A percentile compares a stretch with the other conserved stretches of the same genome.
phyloP scores from a whole-genome alignment of 148 eudicot species.

The Limonium bicolor region DNA sequence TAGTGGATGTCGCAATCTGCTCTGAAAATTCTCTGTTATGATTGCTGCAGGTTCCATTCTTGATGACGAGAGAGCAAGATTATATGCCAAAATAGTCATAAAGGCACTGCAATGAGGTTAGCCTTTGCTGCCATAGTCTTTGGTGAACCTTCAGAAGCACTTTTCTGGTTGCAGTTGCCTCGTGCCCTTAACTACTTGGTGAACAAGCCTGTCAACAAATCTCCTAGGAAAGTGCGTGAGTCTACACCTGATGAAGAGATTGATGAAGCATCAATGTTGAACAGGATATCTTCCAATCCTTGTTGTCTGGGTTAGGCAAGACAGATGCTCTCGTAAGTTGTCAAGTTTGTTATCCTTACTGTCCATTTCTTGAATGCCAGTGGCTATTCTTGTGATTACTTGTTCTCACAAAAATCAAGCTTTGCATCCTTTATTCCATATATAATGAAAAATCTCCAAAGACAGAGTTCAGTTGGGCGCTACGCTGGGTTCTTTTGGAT shows the following conservation, averaged over 20 bases:
- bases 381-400: too few relatives aligned
- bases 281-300: constrained; percentile 58
- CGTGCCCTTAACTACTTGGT: constrained; percentile 66
- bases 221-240: constrained; percentile 33
- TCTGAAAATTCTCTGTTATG: constrained; percentile 2
- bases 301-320: constrained; percentile 34
- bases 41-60: constrained; percentile 63
- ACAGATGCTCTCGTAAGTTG: constrained; percentile 46
- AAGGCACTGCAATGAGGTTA: constrained; percentile 60
- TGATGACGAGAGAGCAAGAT: constrained; percentile 80
- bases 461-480: too few relatives aligned
- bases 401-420: too few relatives aligned
- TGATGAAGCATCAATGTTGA: constrained; percentile 62
- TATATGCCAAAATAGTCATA: constrained; percentile 62
- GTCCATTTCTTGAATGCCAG: constrained; percentile 4
- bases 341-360: neutral
- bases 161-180: constrained; percentile 93
- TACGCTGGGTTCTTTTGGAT: too few relatives aligned
- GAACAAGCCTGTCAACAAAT: constrained; percentile 49
- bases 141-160: constrained; percentile 88
- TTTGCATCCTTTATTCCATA: too few relatives aligned
- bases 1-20: too few relatives aligned
- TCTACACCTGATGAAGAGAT: constrained; percentile 28
- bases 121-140: constrained; percentile 95
- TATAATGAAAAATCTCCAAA: too few relatives aligned